Evolutionary conservation across 176 grass and related monocot genomes (phyloP).

Genomic region (Aegilops sharonensis): DNA sequence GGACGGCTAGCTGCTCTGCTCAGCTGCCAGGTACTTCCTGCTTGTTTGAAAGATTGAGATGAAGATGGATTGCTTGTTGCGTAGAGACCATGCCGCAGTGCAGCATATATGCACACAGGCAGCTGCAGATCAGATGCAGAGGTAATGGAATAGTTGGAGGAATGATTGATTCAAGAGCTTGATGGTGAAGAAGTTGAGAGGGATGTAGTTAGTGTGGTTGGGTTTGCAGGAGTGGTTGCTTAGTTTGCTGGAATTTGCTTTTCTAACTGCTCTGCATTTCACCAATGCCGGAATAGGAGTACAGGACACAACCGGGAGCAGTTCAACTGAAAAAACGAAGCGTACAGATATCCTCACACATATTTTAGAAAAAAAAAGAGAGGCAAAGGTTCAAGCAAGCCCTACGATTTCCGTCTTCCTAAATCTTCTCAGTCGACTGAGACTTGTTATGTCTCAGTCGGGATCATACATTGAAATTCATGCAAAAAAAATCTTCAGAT

Average conservation of each 20-base stretch:
- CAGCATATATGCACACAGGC: not conserved
- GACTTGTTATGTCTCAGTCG: no score
- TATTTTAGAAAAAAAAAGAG: not conserved
- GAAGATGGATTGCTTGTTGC: not conserved
- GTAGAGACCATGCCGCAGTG: not conserved
- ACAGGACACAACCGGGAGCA: not conserved
- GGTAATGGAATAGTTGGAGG: constrained; percentile 14
- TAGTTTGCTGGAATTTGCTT: not conserved
- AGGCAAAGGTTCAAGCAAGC: no score
- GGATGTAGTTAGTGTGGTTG: not conserved
- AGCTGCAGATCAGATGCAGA: not conserved
- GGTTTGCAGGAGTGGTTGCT: constrained; percentile 23
- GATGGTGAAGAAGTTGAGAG: not conserved
- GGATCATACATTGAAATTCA: no score
- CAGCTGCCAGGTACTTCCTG: not conserved
- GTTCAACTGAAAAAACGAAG: not conserved
- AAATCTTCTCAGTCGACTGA: no score
- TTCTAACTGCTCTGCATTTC: constrained; percentile 20
- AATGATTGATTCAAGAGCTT: not conserved
- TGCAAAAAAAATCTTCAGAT: no score
- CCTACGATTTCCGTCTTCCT: no score
- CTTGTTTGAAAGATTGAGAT: not conserved
- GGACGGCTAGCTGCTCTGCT: not conserved
- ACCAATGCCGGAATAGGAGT: not conserved
- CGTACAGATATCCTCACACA: not conserved